These are phyloP conservation scores for Ophiostoma sp. DNA, from an alignment of 2,329 filamentous ascomycete genomes.

Conservation along the genomic window DNA sequence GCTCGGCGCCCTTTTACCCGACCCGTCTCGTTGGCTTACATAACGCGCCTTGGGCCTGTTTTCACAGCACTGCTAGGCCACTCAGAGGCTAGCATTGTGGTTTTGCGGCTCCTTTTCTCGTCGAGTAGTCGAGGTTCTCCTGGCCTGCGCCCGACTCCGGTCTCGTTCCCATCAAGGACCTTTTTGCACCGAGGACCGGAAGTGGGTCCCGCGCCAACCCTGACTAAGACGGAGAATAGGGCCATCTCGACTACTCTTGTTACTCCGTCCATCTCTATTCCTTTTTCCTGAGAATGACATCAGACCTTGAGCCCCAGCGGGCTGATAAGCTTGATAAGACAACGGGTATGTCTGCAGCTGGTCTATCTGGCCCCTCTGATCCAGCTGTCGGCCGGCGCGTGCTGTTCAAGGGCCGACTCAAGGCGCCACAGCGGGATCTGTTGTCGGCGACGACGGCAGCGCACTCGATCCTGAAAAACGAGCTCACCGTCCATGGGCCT, in stretches of 20 bases:
- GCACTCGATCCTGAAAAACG: constrained; percentile 1
- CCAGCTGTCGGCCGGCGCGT: constrained; percentile 3
- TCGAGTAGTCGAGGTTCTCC: too few species aligned
- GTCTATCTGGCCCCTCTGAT: neutral
- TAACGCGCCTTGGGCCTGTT: neutral
- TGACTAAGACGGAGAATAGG: constrained; percentile 12
- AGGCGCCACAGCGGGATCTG: constrained; percentile 19
- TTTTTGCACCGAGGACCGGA: constrained; percentile 10
- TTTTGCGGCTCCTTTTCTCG: neutral
- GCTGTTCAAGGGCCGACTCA: constrained; percentile 24
- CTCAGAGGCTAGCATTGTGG: neutral
- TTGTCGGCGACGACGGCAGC: constrained; percentile 18
- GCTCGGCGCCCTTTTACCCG: constrained; percentile 12
- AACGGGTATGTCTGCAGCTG: neutral
- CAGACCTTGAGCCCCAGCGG: constrained; percentile 1
- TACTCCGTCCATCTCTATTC: neutral
- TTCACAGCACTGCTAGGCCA: neutral
- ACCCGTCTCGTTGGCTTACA: neutral
- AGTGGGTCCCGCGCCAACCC: constrained; percentile 4
- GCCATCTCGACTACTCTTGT: neutral
- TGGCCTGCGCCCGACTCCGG: constrained; percentile 7
- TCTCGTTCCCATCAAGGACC: constrained; percentile 8
- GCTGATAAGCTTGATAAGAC: neutral
- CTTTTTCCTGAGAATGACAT: constrained; percentile 11
- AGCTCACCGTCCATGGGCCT: constrained; percentile 19